These are phyloP conservation scores for Apiotrichum siamense DNA, from an alignment of 1,284 basidiomycete genomes.

Conservation along the genomic window DNA sequence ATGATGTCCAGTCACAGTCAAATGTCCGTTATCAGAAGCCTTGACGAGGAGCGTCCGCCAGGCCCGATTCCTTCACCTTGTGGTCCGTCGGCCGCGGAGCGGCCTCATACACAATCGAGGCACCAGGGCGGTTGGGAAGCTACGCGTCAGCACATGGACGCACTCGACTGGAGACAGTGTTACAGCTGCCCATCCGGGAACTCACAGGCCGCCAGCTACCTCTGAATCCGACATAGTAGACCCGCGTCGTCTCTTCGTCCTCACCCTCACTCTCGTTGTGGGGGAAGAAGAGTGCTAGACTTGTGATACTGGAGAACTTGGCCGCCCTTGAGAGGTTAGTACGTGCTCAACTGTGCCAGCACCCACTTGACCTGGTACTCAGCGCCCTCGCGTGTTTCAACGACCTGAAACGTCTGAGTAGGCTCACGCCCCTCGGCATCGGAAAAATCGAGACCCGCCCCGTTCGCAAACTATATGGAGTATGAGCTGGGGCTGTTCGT, in stretches of 20 bases:
- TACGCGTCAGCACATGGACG: conserved; percentile 6
- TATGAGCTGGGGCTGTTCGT: not conserved
- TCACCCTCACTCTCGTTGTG: conserved; percentile 42
- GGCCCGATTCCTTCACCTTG: conserved; percentile 23
- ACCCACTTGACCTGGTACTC: conserved; percentile 47
- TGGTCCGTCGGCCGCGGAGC: conserved; percentile 46
- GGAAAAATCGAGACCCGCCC: conserved; percentile 44
- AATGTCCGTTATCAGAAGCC: too few relatives aligned
- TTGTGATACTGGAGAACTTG: conserved; percentile 42
- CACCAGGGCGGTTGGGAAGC: conserved; percentile 41
- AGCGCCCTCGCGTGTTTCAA: conserved; percentile 33
- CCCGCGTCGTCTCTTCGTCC: conserved; percentile 41
- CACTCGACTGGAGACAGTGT: too few relatives aligned
- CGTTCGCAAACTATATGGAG: conserved; percentile 34
- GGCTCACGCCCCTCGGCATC: conserved; percentile 33
- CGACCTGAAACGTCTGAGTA: conserved; percentile 37
- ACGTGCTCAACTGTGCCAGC: not conserved
- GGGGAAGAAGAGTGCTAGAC: conserved; percentile 43
- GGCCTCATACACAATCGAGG: conserved; percentile 43
- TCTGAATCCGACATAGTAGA: conserved; percentile 44
- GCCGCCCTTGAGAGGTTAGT: conserved; percentile 30
- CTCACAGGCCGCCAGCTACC: conserved; percentile 43
- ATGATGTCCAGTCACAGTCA: too few relatives aligned
- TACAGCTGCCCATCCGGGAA: not conserved
- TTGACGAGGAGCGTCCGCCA: conserved; percentile 12